Conservation (phyloP, 2,329 filamentous ascomycete species). For the Chaetomiaceae sp. region DNA sequence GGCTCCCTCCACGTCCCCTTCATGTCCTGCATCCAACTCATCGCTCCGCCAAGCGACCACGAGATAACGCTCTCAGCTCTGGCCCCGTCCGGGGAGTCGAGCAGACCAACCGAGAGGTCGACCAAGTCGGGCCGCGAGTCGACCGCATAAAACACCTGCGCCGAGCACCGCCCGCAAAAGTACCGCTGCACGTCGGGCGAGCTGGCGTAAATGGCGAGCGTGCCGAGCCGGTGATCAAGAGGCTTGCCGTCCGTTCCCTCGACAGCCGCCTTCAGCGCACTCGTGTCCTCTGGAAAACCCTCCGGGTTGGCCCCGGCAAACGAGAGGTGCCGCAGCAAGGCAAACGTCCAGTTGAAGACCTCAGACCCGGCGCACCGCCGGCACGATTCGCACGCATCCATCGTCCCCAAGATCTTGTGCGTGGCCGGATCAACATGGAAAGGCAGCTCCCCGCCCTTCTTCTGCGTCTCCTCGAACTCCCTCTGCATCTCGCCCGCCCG, state of each 20-base stretch:
- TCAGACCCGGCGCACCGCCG: conserved; percentile 39
- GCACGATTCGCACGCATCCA: conserved; percentile 47
- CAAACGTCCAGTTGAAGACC: conserved; percentile 43
- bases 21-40: conserved; percentile 32
- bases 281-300: conserved; percentile 30
- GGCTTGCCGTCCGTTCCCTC: conserved; percentile 9
- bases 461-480: conserved; percentile 26
- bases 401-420: conserved; percentile 35
- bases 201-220: conserved; percentile 39
- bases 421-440: conserved; percentile 41
- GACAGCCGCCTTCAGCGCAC: conserved; percentile 34
- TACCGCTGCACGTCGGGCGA: conserved; percentile 43
- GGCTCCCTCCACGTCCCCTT: conserved; percentile 39
- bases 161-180: conserved; percentile 45
- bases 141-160: conserved; percentile 41
- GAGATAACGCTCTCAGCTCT: conserved; percentile 40
- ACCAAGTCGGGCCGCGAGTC: conserved; percentile 37
- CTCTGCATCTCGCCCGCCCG: conserved; percentile 28
- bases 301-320: conserved; percentile 23
- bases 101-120: conserved; percentile 41
- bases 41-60: conserved; percentile 38
- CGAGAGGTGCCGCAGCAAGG: conserved; percentile 35
- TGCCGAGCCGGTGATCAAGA: conserved; percentile 38
- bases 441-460: conserved; percentile 30
- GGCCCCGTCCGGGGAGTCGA: conserved; percentile 41